A percentile compares a stretch with the other conserved stretches of the same genome.
Conservation (phyloP, 2,329 filamentous ascomycete genomes). For the Aquanectria penicillioides region DNA sequence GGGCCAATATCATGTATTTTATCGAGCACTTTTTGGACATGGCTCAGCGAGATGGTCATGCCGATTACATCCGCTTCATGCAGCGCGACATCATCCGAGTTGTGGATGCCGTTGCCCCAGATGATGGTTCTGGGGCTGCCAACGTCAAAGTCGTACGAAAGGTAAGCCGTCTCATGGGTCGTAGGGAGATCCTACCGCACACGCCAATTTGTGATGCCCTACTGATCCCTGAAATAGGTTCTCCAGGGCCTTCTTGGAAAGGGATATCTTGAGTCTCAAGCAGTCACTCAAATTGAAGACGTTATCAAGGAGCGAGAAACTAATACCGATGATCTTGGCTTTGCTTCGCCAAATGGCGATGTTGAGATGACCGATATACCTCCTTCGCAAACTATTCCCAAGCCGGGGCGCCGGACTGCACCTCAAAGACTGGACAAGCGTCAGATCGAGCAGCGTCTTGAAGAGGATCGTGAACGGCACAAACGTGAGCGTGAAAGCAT, state of each 20-base stretch:
- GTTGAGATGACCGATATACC: constrained; percentile 54
- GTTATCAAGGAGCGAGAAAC: constrained; percentile 83
- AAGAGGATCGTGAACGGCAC: constrained; percentile 95
- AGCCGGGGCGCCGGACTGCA: constrained; percentile 44
- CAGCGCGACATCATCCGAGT: constrained; percentile 91
- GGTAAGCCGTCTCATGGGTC: constrained; percentile 56
- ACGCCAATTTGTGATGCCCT: constrained; percentile 9
- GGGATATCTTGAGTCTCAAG: constrained; percentile 76
- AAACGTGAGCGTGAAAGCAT: constrained; percentile 92
- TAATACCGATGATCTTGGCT: constrained; percentile 64
- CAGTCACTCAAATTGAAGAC: constrained; percentile 82
- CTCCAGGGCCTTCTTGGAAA: constrained; percentile 77
- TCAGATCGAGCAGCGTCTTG: constrained; percentile 94
- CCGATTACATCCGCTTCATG: constrained; percentile 92
- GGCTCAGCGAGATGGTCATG: constrained; percentile 78
- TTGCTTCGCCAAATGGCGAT: constrained; percentile 61
- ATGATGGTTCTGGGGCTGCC: constrained; percentile 86
- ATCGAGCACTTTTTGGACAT: constrained; percentile 94
- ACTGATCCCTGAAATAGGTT: constrained; percentile 57
- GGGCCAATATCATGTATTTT: constrained; percentile 99
- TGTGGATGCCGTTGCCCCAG: constrained; percentile 90
- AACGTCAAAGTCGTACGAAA: constrained; percentile 93
- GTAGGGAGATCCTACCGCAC: not conserved
- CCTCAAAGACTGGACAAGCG: constrained; percentile 75
- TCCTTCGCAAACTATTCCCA: constrained; percentile 53